Evolutionary conservation across 257 asterid genomes (phyloP).

Genomic region (Forsythia suspensa): DNA sequence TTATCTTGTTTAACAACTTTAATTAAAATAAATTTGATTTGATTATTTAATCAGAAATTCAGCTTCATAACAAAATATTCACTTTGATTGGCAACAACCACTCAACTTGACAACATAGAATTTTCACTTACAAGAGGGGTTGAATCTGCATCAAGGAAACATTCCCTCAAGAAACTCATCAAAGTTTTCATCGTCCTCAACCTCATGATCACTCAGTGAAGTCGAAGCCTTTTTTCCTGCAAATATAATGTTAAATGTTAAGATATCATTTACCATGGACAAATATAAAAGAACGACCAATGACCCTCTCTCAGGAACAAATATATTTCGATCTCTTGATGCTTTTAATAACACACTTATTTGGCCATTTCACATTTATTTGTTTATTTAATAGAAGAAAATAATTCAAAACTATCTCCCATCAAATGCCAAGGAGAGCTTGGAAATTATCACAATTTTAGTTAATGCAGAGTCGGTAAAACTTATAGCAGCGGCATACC

Average conservation of each 20-base stretch:
- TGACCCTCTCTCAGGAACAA: no score
- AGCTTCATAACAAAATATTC: background rate
- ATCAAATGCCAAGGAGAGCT: background rate
- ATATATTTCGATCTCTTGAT: background rate
- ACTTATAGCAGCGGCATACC: conserved; percentile 37
- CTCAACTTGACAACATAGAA: no score
- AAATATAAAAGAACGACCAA: background rate
- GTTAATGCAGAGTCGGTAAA: background rate
- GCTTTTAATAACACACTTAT: background rate
- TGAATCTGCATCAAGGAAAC: conserved; percentile 60
- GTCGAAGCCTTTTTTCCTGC: conserved; percentile 50
- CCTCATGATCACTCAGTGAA: conserved; percentile 35
- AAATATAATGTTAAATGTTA: conserved; percentile 14
- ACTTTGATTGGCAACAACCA: no score
- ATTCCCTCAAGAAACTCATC: conserved; percentile 86
- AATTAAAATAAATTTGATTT: background rate
- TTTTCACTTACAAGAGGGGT: no score
- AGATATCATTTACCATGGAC: background rate
- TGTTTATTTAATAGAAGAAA: background rate
- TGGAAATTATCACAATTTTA: background rate
- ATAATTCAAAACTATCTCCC: background rate
- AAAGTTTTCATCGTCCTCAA: conserved; percentile 66
- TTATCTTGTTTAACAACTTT: no score
- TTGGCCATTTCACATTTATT: background rate
- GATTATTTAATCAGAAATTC: background rate